Evolutionary conservation across 2,329 filamentous ascomycete genomes (phyloP), one percentile per base, ranked within the genome.

Genomic region (Boeremia exigua): DNA sequence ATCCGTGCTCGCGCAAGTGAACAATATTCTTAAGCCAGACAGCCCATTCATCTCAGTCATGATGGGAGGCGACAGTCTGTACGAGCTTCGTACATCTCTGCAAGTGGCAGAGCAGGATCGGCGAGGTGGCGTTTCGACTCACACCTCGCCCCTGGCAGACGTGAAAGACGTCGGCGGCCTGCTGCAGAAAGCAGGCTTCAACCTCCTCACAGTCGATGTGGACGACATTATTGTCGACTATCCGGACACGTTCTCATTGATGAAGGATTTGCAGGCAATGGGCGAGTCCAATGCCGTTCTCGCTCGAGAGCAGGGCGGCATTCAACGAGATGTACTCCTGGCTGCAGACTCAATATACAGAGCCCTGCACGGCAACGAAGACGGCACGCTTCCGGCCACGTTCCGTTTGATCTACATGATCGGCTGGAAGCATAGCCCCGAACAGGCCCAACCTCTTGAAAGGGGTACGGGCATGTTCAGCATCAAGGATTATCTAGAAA

Each of bases 371-470:
- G 93, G 91, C 15, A 92, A 96, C 45, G 67, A 77, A 40, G 77
- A 80, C 68, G 89, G 85, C 17, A 85, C 80, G 2, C 63, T 82
- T 2, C 95, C 95, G 0, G 95, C 95, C 1, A 99, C 95, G 0
- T 99, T 97, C 72, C 85, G 95, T 65, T 84, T 96, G 66, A 97
- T 99, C 59, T 96, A 95, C 76, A 97, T 98, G 93, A 99, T 99
- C 76, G 95, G 95, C 0, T 99, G 95, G 95, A 96, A 94, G 73
- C 90, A 93, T 63, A 88, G 90, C 2, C 83, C 84, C 28, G 85
- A 88, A 48, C 93, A 98, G 77, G 82, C 88, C 2, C 82, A 94
- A 76, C 93, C 95, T 5, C 78, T 98, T 54, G 78, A 88, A 62
- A 85, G 95, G 63, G 95, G 95, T 0, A 96, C 89, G 61, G 95